Conservation (phyloP, 345 rosid genomes). For the Citrus sinensis region DVS_A1.0 CM039162.1:30967501-30968000, state of each 20-base stretch:
- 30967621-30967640: slow-evolving; percentile 1
- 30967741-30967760: not conserved
- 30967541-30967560: too few species aligned
- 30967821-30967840: not conserved
- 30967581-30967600: not conserved
- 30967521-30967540: too few species aligned
- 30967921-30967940: not conserved
- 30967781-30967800: slow-evolving; percentile 2
- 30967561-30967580: not conserved
- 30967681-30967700: not conserved
- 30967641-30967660: slow-evolving; percentile 8
- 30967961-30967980: not conserved
- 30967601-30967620: not conserved
- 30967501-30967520: too few species aligned
- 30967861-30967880: not conserved
- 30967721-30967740: slow-evolving; percentile 9
- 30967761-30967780: not conserved
- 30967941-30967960: not conserved
- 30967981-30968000: not conserved
- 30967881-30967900: not conserved
- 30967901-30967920: too few species aligned
- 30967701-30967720: slow-evolving; percentile 17
- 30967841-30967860: not conserved
- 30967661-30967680: not conserved
- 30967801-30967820: not conserved